Evolutionary conservation across 495 filamentous ascomycete species (phyloP), one percentile per base, ranked within the genome.

Genomic region (Hypoxylon fuscum): DNA sequence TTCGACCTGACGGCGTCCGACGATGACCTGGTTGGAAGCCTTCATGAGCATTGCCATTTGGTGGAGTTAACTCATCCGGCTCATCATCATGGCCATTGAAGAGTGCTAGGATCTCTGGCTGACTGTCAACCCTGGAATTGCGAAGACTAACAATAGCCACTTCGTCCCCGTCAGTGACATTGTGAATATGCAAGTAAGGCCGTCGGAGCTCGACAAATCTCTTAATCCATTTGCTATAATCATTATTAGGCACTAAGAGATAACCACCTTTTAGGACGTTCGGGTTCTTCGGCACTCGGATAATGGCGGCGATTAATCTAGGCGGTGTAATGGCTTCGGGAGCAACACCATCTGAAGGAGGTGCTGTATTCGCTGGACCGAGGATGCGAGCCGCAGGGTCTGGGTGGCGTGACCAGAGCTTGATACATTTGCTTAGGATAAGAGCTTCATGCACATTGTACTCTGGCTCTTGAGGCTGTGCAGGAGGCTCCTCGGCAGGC

Each of bases 171-270:
- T 93, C 89, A 1, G 86, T 87, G 1, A 89, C 86, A 22, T 84
- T 86, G 74, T 97, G 88, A 37, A 98, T 84, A 68, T 98, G 92
- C 55, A 99, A 79, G 68, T 97, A 99, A 5, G 96, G 96, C 35
- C 89, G 85, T 20, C 95, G 87, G 23, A 99, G 85, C 69, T 99
- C 96, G 43, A 96, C 91, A 69, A 93, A 97, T 37, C 94, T 90
- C 59, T 92, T 91, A 4, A 90, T 79, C 95, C 95, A 99, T 55
- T 86, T 83, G 21, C 87, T 88, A 21, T 87, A 88, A 44, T 89
- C 85, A 53, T 83, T 81, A 62, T 86, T 86, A 4, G 93, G 92
- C 3, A 88, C 90, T 14, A 96, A 78, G 22, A 98, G 85, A 69
- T 94, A 93, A 31, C 92, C 92, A 5, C 87, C 85, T 75, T 94